Percentiles rank a stretch among this genome's conserved stretches.
phyloP scores from a whole-genome alignment of 2,329 filamentous ascomycete species.

The Hansfordia pulvinata region DNA sequence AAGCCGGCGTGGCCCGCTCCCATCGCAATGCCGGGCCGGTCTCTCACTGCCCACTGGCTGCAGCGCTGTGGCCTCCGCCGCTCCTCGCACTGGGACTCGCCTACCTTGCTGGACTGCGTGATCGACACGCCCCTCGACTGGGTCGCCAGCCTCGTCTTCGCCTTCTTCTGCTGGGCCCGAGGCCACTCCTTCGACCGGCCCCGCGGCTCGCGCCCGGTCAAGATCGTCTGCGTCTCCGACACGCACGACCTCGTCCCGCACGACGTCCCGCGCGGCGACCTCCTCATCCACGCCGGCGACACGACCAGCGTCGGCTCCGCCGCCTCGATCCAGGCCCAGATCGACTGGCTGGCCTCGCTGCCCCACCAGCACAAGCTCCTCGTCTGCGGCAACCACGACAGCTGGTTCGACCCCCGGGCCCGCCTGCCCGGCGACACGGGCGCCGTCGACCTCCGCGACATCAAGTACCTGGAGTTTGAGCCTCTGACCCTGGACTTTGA shows the following conservation, averaged over 20 bases:
- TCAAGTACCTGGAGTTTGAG: conserved; percentile 66
- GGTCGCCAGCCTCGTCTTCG: conserved; percentile 48
- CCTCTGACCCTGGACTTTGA: conserved; percentile 49
- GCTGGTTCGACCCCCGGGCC: conserved; percentile 60
- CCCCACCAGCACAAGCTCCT: conserved; percentile 72
- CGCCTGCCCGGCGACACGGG: conserved; percentile 41
- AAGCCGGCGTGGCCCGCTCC: no score
- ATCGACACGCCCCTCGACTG: conserved; percentile 56
- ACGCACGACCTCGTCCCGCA: conserved; percentile 56
- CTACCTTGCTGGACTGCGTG: conserved; percentile 46
- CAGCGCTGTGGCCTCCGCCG: conserved; percentile 37
- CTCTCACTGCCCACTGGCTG: no score
- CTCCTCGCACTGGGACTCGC: conserved; percentile 29
- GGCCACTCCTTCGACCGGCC: conserved; percentile 48
- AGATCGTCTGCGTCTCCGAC: conserved; percentile 80
- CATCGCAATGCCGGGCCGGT: no score
- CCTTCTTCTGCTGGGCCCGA: conserved; percentile 51
- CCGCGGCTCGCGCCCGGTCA: conserved; percentile 41
- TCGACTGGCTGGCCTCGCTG: conserved; percentile 67
- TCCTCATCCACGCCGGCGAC: conserved; percentile 85
- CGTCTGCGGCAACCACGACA: conserved; percentile 81
- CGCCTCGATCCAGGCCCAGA: conserved; percentile 62
- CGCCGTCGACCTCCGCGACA: conserved; percentile 47
- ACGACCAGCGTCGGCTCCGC: conserved; percentile 61
- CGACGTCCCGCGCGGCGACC: conserved; percentile 61